Evolutionary conservation across 2,329 filamentous ascomycete species (phyloP).

Genomic region (Didymellaceae sp.): DNA sequence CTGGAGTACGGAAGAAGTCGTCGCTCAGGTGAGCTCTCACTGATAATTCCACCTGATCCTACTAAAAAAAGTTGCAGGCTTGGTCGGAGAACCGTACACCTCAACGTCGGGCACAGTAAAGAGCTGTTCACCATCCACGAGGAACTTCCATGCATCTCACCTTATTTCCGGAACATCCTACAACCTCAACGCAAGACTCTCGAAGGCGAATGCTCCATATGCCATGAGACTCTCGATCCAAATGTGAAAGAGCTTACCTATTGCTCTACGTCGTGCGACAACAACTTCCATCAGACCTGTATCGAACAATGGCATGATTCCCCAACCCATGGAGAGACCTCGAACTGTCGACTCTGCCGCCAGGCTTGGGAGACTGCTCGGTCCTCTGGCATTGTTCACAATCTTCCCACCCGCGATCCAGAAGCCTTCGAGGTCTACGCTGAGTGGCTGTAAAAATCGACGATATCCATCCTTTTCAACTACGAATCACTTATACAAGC

Average conservation of each 20-base stretch:
- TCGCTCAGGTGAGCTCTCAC: too few relatives aligned
- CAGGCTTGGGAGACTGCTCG: not conserved
- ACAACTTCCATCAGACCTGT: not conserved
- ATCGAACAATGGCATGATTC: not conserved
- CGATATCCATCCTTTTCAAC: too few relatives aligned
- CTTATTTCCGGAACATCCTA: not conserved
- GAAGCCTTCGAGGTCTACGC: not conserved
- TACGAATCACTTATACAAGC: too few relatives aligned
- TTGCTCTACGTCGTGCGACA: not conserved
- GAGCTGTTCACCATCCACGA: not conserved
- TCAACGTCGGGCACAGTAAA: not conserved
- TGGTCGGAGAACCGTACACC: not conserved
- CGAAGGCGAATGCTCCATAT: not conserved
- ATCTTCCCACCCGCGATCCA: not conserved
- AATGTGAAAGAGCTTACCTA: not conserved
- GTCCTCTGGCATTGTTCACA: too few relatives aligned
- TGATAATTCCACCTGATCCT: too few relatives aligned
- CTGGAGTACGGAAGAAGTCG: not conserved
- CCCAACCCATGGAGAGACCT: not conserved
- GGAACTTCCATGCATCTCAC: not conserved
- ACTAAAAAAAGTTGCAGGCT: too few relatives aligned
- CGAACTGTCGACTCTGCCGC: not conserved
- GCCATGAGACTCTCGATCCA: not conserved
- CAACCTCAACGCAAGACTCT: not conserved
- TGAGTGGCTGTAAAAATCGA: constrained; percentile 4